phyloP scores from a whole-genome alignment of 306 rosid species.

The Biancaea sappan region DNA sequence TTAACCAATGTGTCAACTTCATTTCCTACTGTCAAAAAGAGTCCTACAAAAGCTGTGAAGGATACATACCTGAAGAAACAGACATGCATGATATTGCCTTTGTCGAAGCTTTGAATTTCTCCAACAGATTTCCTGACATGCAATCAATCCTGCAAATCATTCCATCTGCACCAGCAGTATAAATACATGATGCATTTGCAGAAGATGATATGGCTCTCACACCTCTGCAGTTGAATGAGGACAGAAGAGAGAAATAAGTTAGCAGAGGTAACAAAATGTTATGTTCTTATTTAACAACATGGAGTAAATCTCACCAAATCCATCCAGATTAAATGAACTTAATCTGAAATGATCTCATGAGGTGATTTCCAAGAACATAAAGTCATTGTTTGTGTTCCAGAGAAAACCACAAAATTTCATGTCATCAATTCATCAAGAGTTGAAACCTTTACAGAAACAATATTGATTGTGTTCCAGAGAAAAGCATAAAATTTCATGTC shows the following conservation, averaged over 20 bases:
- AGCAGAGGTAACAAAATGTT: not conserved
- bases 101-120: slow-evolving; percentile 81
- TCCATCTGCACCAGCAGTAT: slow-evolving; percentile 89
- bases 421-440: not conserved
- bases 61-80: slow-evolving; percentile 72
- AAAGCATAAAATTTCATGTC: too few species aligned
- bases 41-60: slow-evolving; percentile 16
- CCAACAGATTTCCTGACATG: slow-evolving; percentile 69
- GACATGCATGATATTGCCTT: slow-evolving; percentile 78
- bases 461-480: too few species aligned
- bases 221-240: slow-evolving; percentile 60
- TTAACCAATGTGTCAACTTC: slow-evolving; percentile 25
- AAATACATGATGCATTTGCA: slow-evolving; percentile 52
- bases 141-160: slow-evolving; percentile 72
- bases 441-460: not conserved
- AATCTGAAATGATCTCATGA: not conserved
- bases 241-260: slow-evolving; percentile 25
- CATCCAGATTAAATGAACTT: not conserved
- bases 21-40: slow-evolving; percentile 7
- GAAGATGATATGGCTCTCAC: slow-evolving; percentile 76
- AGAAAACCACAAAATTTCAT: not conserved
- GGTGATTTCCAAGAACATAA: not conserved
- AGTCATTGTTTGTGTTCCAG: too few species aligned
- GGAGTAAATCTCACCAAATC: slow-evolving; percentile 20
- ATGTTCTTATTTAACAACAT: slow-evolving; percentile 1